Evolutionary conservation across 2,329 filamentous ascomycete genomes (phyloP).

Genomic region (Fonsecaea pedrosoi): DNA sequence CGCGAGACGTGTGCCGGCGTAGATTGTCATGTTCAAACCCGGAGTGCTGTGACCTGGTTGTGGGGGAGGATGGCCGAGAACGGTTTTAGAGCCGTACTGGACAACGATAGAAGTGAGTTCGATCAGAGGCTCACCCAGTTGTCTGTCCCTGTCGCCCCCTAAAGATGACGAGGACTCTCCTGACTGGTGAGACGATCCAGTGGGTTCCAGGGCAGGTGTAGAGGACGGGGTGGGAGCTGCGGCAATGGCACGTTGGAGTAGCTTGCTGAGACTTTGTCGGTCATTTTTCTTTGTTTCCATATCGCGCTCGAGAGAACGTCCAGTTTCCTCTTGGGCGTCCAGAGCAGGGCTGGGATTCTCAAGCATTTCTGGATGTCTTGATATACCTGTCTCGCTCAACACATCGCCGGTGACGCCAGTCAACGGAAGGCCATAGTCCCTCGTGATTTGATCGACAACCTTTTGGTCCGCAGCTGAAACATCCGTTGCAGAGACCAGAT

Average conservation of each 20-base stretch:
- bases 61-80: conserved; percentile 73
- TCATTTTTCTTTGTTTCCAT: not conserved
- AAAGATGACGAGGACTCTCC: not conserved
- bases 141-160: not conserved
- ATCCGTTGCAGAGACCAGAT: conserved; percentile 13
- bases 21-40: conserved; percentile 83
- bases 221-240: not conserved
- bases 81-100: conserved; percentile 76
- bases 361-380: conserved; percentile 12
- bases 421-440: conserved; percentile 28
- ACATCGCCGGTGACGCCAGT: conserved; percentile 32
- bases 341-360: conserved; percentile 9
- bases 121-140: conserved; percentile 72
- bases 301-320: not conserved
- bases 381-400: conserved; percentile 34
- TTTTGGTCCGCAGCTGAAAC: conserved; percentile 20
- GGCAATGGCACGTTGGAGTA: conserved; percentile 3
- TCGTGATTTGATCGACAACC: conserved; percentile 18
- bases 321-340: not conserved
- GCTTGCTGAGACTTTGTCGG: conserved; percentile 6
- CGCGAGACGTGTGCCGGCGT: conserved; percentile 84
- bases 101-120: conserved; percentile 88
- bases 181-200: not conserved
- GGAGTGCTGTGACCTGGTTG: conserved; percentile 55
- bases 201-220: not conserved